Conservation (phyloP, 1,139 yeast genomes). For the Pichia sp. region DNA sequence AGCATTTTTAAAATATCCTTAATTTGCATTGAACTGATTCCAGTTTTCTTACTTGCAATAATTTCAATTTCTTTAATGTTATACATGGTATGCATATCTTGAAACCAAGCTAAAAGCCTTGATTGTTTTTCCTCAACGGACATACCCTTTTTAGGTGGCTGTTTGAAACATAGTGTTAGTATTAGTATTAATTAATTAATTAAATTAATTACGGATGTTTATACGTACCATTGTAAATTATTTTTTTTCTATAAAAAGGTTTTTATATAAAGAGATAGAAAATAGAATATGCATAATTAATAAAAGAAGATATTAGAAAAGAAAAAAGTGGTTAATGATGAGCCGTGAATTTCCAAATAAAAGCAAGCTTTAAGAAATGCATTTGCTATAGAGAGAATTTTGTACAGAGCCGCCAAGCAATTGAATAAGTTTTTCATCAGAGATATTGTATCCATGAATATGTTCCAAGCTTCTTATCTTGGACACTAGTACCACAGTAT, state of each 20-base stretch:
- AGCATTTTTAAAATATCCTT: slow-evolving; percentile 42
- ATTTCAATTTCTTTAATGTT: slow-evolving; percentile 48
- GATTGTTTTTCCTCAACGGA: slow-evolving; percentile 38
- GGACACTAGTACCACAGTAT: slow-evolving; percentile 8
- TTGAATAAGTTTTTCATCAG: slow-evolving; percentile 9
- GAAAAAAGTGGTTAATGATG: too few species aligned
- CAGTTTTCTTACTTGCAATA: slow-evolving; percentile 39
- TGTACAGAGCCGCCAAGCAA: slow-evolving; percentile 16
- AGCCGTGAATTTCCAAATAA: too few species aligned
- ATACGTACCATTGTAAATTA: too few species aligned
- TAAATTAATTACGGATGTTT: too few species aligned
- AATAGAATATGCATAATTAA: too few species aligned
- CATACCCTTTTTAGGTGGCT: slow-evolving; percentile 32
- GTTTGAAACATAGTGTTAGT: slow-evolving; percentile 1
- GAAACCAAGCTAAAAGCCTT: slow-evolving; percentile 38
- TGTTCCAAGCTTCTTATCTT: slow-evolving; percentile 9
- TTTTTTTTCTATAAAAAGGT: too few species aligned
- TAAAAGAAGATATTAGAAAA: too few species aligned
- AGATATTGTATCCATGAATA: not conserved
- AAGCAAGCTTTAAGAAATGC: too few species aligned
- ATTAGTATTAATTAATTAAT: too few species aligned
- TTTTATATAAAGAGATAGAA: too few species aligned
- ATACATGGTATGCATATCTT: slow-evolving; percentile 29
- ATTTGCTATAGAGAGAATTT: slow-evolving; percentile 4
- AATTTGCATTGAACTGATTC: slow-evolving; percentile 44